Evolutionary conservation across 805 yeast species (phyloP), one percentile per base, ranked within the genome.

Genomic region (Millerago galiae): DNA sequence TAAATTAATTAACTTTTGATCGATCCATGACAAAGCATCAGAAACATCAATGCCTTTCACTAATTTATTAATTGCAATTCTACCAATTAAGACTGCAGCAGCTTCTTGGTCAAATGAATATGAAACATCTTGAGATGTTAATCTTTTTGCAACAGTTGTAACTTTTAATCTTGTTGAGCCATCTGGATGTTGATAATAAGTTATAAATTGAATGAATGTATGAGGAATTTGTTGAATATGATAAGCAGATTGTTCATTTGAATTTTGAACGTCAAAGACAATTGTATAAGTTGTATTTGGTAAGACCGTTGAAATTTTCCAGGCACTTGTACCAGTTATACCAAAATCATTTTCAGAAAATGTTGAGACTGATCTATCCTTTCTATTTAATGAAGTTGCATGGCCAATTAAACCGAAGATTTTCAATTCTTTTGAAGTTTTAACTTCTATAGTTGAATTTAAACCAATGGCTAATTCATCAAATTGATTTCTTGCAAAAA

Each of bases 71-170:
- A 79, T 62, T 1, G 80, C 74, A 25, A 72, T 71, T 48, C 86
- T 66, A 1, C 83, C 78, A 49, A 78, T 60, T 34, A 80, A 59
- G 0, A 81, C 83, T 4, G 81, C 71, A 0, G 85, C 83, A 11
- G 82, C 81, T 54, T 81, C 86, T 58, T 81, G 86, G 56, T 81
- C 88, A 55, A 81, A 80, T 13, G 72, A 72, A 9, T 58, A 56
- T 32, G 73, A 68, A 35, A 79, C 52, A 37, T 63, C 67, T 10
- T 65, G 60, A 24, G 66, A 65, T 11, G 68, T 66, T 3, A 76
- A 59, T 3, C 71, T 70, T 26, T 68, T 63, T 6, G 74, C 67
- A 5, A 75, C 58, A 0, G 87, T 80, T 7, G 86, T 79, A 11
- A 81, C 84, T 48, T 79, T 71, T 37, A 81, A 56, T 49, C 85